Evolutionary conservation across 371 early-diverging fungal genomes (phyloP), one percentile per base, ranked within the genome.

Genomic region (Saksenaea oblongispora): DNA sequence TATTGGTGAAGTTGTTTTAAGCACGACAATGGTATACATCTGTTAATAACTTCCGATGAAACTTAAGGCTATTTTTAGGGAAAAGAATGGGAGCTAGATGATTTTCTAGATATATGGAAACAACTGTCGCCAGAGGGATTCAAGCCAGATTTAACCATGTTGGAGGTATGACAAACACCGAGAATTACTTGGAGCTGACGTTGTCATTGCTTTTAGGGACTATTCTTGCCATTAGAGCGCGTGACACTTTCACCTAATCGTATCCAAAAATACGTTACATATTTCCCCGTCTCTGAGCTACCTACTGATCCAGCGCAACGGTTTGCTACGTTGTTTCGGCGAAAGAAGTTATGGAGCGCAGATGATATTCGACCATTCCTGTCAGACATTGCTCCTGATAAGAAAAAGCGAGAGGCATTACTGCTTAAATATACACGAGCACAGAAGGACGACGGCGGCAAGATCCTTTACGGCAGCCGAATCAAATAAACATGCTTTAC

Each of bases 341-440:
- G 74, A 64, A 83, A 84, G 31, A 63, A 62, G 11, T 67, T 76
- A 17, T 87, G 87, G 87, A 70, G 74, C 7, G 64, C 70, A 5
- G 80, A 77, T 13, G 84, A 85, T 14, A 84, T 87, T 13, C 59
- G 62, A 15, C 84, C 85, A 0, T 87, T 79, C 53, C 59, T 87
- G 37, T 64, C 71, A 1, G 84, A 85, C 51, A 57, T 87, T 5
- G 85, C 84, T 14, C 68, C 80, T 10, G 78, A 74, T 34, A 64
- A 71, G 18, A 87, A 87, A 60, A 77, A 80, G 37, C 65, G 74
- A 22, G 85, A 87, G 39, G 51, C 69, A 22, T 54, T 87, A 15
- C 60, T 87, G 11, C 62, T 87, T 5, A 87, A 85, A 65, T 80
- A 62, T 24, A 74, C 83, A 10, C 65, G 80, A 9, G 62, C 63